These are phyloP conservation scores for Solanum appendiculatum DNA, from an alignment of 257 asterid species.

Conservation along the genomic window DNA sequence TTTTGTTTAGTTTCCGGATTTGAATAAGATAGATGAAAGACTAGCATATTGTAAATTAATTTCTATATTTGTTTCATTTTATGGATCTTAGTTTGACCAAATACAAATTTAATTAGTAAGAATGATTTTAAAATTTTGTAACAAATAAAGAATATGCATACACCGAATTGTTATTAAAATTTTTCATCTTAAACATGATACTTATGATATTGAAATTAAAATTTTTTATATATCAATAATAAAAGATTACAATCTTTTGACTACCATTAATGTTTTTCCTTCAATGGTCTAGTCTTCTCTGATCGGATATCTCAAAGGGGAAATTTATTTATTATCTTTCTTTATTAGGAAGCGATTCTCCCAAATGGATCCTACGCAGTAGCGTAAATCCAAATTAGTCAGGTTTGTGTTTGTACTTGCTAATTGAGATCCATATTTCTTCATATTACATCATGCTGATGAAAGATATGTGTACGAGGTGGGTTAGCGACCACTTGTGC, in stretches of 20 bases:
- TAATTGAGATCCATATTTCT: background rate
- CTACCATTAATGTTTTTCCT: background rate
- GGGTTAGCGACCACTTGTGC: background rate
- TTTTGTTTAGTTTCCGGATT: slow-evolving; percentile 13
- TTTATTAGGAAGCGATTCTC: background rate
- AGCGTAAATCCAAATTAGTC: background rate
- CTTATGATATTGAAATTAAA: background rate
- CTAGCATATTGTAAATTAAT: background rate
- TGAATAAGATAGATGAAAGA: slow-evolving; percentile 2
- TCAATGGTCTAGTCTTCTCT: background rate
- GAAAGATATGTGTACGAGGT: background rate
- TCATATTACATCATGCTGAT: background rate
- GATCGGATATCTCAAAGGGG: background rate
- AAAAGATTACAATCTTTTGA: background rate
- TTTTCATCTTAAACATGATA: background rate
- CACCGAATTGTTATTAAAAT: background rate
- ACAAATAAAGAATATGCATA: background rate
- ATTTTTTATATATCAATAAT: background rate
- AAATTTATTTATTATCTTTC: background rate
- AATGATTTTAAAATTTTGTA: background rate
- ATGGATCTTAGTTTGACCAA: background rate
- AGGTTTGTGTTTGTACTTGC: background rate
- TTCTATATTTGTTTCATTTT: background rate
- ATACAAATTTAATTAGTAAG: background rate
- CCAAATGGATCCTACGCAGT: background rate